Evolutionary conservation across 305 asterid species (phyloP).

Genomic region (Fraxinus sp.): DNA sequence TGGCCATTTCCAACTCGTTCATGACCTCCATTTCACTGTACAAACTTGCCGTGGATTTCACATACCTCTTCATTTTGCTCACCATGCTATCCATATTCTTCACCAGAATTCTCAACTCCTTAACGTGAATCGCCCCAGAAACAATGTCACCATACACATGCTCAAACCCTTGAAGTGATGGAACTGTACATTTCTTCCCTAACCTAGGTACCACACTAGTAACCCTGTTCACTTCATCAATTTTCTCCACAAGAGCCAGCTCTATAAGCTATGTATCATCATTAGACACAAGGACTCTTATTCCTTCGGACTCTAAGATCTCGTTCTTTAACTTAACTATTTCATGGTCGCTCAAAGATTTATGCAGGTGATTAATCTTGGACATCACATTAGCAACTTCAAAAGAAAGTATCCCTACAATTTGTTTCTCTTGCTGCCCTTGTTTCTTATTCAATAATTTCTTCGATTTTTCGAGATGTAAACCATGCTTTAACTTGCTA

Average conservation of each 20-base stretch:
- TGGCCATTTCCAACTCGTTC: constrained; percentile 73
- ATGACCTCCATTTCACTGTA: constrained; percentile 70
- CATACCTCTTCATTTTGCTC: constrained; percentile 77
- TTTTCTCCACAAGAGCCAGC: constrained; percentile 67
- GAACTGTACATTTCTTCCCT: constrained; percentile 82
- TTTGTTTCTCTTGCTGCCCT: constrained; percentile 38
- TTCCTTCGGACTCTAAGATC: constrained; percentile 66
- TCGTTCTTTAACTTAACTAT: constrained; percentile 65
- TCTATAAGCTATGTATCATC: constrained; percentile 68
- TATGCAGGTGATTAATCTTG: constrained; percentile 73
- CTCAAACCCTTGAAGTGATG: constrained; percentile 86
- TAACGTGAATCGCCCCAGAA: constrained; percentile 66
- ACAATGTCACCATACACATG: constrained; percentile 85
- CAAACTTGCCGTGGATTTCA: constrained; percentile 53
- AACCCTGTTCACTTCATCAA: constrained; percentile 70
- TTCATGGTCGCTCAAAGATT: constrained; percentile 63
- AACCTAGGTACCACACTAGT: constrained; percentile 82
- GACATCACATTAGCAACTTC: constrained; percentile 96
- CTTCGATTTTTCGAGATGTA: constrained; percentile 54
- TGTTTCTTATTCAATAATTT: constrained; percentile 42
- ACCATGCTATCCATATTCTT: constrained; percentile 90
- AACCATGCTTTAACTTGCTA: constrained; percentile 70
- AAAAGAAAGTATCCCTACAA: constrained; percentile 81
- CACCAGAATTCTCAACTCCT: constrained; percentile 70
- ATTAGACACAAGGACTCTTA: constrained; percentile 55